A percentile compares a stretch with the other conserved stretches of the same genome.
Evolutionary conservation across 371 early-diverging fungal genomes (phyloP).

Genomic region (Chytridium lagenaria): DNA sequence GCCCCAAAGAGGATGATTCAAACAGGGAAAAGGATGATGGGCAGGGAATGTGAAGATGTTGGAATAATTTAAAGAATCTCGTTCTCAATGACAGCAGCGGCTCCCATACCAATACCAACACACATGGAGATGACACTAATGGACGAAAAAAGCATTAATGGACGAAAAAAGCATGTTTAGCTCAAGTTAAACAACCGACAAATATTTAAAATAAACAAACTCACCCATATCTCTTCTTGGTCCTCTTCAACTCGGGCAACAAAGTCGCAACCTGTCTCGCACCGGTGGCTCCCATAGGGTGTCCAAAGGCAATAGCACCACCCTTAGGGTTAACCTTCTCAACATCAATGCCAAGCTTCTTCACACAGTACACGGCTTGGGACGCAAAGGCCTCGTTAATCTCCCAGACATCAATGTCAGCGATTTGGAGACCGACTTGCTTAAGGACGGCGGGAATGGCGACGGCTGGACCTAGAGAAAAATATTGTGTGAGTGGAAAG

Average conservation of each 20-base stretch:
- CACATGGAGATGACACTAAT: conserved; percentile 81
- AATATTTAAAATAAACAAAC: not conserved
- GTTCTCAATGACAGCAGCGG: conserved; percentile 90
- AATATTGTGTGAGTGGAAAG: not conserved
- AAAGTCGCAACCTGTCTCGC: conserved; percentile 96
- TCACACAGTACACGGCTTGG: conserved; percentile 91
- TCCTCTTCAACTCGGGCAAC: conserved; percentile 90
- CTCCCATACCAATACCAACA: conserved; percentile 98
- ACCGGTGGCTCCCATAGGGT: conserved; percentile 84
- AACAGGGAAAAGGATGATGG: too few species aligned
- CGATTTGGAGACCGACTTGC: conserved; percentile 77
- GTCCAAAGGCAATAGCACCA: conserved; percentile 98
- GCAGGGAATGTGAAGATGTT: too few species aligned
- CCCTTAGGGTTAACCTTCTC: conserved; percentile 98
- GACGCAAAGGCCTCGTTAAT: conserved; percentile 99
- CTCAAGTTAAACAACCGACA: not conserved
- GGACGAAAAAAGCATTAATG: too few species aligned
- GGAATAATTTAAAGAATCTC: conserved; percentile 56
- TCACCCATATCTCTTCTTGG: conserved; percentile 84
- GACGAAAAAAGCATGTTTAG: too few species aligned
- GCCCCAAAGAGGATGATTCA: too few species aligned
- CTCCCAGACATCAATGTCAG: conserved; percentile 75
- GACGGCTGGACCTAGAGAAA: conserved; percentile 80
- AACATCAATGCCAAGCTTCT: conserved; percentile 81
- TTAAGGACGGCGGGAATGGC: conserved; percentile 92